A percentile compares a stretch with the other conserved stretches of the same genome.
phyloP scores from a whole-genome alignment of 148 eudicot species.

The Limonium bicolor region DNA sequence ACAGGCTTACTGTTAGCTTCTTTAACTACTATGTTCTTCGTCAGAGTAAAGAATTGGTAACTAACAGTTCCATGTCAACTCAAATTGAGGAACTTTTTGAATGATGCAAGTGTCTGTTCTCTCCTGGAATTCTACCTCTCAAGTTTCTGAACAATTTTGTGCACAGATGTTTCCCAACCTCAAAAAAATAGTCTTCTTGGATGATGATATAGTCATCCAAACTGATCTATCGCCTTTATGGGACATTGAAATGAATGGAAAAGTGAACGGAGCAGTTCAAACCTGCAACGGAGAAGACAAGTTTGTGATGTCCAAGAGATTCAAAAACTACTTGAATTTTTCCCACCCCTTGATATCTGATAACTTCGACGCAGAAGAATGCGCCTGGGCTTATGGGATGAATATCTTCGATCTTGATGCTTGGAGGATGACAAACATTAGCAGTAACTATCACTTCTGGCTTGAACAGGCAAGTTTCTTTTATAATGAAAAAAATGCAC shows the following conservation, averaged over 20 bases:
- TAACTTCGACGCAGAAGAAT: slow-evolving; percentile 54
- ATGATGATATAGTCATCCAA: slow-evolving; percentile 82
- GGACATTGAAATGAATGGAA: slow-evolving; percentile 80
- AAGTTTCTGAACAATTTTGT: background rate
- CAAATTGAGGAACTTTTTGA: too few species aligned
- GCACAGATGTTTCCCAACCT: slow-evolving; percentile 82
- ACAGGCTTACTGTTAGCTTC: too few species aligned
- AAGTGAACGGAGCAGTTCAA: slow-evolving; percentile 85
- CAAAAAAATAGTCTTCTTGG: slow-evolving; percentile 66
- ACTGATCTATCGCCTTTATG: slow-evolving; percentile 73
- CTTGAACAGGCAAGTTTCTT: slow-evolving; percentile 44
- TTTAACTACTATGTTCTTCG: too few species aligned
- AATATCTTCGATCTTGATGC: slow-evolving; percentile 74
- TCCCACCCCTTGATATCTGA: slow-evolving; percentile 70
- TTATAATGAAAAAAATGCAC: too few species aligned
- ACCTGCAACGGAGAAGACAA: slow-evolving; percentile 82
- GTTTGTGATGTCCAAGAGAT: slow-evolving; percentile 76
- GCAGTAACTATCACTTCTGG: slow-evolving; percentile 65
- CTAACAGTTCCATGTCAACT: too few species aligned
- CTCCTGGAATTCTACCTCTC: background rate
- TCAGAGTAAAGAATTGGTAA: too few species aligned
- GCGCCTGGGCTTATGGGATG: slow-evolving; percentile 99
- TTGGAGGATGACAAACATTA: slow-evolving; percentile 78
- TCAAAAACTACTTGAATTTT: slow-evolving; percentile 68
- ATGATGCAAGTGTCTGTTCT: too few species aligned